Conservation (phyloP, 805 yeast genomes). For the Suhomyces xylopsoci region DNA sequence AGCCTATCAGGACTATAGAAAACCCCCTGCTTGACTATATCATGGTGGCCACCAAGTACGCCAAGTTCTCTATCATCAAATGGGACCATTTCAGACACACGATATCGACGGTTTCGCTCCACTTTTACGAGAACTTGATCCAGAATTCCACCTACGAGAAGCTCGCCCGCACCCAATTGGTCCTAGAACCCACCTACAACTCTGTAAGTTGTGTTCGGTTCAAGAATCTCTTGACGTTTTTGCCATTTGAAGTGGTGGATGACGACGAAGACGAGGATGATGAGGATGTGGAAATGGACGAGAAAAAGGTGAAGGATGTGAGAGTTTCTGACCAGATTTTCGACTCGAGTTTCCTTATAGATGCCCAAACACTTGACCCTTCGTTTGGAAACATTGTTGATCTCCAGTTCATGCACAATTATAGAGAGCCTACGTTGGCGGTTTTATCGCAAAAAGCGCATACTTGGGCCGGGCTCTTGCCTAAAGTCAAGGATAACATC, state of each 20-base stretch:
- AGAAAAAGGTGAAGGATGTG: conserved; percentile 5
- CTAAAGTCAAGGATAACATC: conserved; percentile 59
- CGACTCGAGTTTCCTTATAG: conserved; percentile 56
- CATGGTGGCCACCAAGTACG: conserved; percentile 63
- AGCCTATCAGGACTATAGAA: conserved; percentile 47
- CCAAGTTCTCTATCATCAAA: conserved; percentile 71
- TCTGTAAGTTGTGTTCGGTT: conserved; percentile 57
- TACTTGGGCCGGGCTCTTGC: conserved; percentile 78
- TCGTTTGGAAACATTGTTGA: conserved; percentile 65
- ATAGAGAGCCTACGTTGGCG: conserved; percentile 79
- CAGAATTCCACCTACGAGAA: conserved; percentile 47
- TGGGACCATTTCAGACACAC: conserved; percentile 60
- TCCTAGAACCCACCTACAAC: conserved; percentile 57
- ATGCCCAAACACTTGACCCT: conserved; percentile 54
- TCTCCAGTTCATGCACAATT: conserved; percentile 66
- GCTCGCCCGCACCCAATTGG: conserved; percentile 41
- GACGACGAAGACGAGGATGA: conserved; percentile 42
- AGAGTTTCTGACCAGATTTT: conserved; percentile 25
- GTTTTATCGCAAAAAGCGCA: conserved; percentile 52
- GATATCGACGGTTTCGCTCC: conserved; percentile 74
- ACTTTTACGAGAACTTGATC: conserved; percentile 76
- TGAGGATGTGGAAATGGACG: conserved; percentile 21
- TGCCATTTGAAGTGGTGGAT: conserved; percentile 55
- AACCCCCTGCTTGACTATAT: conserved; percentile 54
- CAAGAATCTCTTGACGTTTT: conserved; percentile 65